These are phyloP conservation scores for Eremothecium gossypii DNA, from an alignment of 1,139 yeast species.

Conservation along the genomic window DNA sequence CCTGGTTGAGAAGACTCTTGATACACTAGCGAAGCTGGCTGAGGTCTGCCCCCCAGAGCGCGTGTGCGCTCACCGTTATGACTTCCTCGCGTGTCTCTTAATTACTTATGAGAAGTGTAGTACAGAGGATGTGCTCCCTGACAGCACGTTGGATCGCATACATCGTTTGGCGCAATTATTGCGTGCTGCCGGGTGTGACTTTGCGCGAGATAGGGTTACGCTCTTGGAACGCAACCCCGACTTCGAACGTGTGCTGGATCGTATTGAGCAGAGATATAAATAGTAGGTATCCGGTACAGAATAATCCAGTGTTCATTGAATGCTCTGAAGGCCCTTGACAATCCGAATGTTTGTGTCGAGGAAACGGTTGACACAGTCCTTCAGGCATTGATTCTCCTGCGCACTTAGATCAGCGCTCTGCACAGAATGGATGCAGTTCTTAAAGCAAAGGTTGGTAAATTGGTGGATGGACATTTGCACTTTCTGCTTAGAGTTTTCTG, in stretches of 20 bases:
- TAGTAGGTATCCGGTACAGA: no score
- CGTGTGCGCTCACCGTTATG: slow-evolving; percentile 20
- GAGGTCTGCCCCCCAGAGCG: slow-evolving; percentile 15
- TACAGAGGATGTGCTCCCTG: slow-evolving; percentile 17
- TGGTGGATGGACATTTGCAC: slow-evolving; percentile 78
- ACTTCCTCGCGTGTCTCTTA: slow-evolving; percentile 18
- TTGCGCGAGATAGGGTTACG: slow-evolving; percentile 5
- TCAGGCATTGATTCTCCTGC: slow-evolving; percentile 63
- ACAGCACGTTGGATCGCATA: slow-evolving; percentile 1
- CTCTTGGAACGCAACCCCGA: slow-evolving; percentile 1
- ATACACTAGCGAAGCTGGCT: slow-evolving; percentile 10
- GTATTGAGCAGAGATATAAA: no score
- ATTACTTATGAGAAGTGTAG: slow-evolving; percentile 20
- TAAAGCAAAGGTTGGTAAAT: slow-evolving; percentile 86
- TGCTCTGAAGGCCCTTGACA: slow-evolving; percentile 43
- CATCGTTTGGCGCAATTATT: slow-evolving; percentile 6
- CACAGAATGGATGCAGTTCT: slow-evolving; percentile 63
- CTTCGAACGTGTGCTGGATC: background rate
- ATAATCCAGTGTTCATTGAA: slow-evolving; percentile 13
- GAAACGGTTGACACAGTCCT: slow-evolving; percentile 76
- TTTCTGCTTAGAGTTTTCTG: slow-evolving; percentile 80
- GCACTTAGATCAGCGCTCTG: slow-evolving; percentile 43
- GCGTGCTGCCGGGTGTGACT: slow-evolving; percentile 12
- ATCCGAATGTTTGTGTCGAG: slow-evolving; percentile 82
- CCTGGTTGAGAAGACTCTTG: slow-evolving; percentile 12